Base-by-base conservation (phyloP, 2,329 filamentous ascomycete genomes). In the Fonsecaea erecta region DNA sequence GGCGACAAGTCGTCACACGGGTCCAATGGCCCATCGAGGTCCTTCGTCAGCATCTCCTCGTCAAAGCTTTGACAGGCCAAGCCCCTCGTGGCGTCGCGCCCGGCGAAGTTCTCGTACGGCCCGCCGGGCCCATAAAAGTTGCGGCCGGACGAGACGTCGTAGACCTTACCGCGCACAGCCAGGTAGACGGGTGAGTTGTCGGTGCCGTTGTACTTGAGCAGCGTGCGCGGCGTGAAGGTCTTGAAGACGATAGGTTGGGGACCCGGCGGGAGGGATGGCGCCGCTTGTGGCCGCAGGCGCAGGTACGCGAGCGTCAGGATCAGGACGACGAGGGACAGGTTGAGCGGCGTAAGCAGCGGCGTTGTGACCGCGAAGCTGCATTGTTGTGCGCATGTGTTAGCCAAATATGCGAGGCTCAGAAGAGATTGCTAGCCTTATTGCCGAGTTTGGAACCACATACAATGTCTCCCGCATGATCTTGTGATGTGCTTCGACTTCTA, bases 121-220 rank as follows among this genome's bases (percentile, higher is more conserved):
- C 94, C 94, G 12, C 93, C 93, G 21, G 95, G 95, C 3, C 95
- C 95, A 80, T 99, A 99, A 79, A 98, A 98, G 82, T 96, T 93
- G 74, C 90, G 87, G 26, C 95, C 94, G 14, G 88, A 81, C 0
- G 89, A 88, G 26, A 98, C 94, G 76, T 99, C 95, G 76, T 97
- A 98, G 69, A 98, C 89, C 57, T 88, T 88, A 59, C 95, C 93
- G 48, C 92, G 90, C 18, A 98, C 93, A n/a, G 92, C 91, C 55
- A 99, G 86, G 79, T 92, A 97, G 30, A 98, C 91, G 56, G 92
- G 92, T 71, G 81, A 82, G 73, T 84, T 85, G 73, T 90, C 84
- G 61, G 83, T 80, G 76, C 95, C 95, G 80, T 94, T 93, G 84
- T 88, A 94, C 34, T 92, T 90, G 32, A 92, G 85, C n/a, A 99